Conservation (phyloP, 78 protist species). For the Dictyostelium firmibasis region DNA sequence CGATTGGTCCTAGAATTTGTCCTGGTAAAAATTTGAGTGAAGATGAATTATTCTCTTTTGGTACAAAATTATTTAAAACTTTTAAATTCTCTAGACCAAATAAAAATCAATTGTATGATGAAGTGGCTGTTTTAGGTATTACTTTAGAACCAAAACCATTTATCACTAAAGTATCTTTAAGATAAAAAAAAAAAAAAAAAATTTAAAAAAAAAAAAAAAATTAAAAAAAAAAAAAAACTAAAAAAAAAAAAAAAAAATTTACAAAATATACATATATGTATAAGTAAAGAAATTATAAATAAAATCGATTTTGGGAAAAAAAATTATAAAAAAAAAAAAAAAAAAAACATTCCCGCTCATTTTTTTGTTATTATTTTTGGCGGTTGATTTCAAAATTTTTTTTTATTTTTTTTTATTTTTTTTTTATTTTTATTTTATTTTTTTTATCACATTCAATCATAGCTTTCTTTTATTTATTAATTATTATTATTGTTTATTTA, state of each 20-base stretch:
- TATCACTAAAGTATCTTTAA: not conserved
- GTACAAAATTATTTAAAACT: slow-evolving; percentile 15
- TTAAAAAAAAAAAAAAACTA: too few relatives aligned
- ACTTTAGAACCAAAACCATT: slow-evolving; percentile 4
- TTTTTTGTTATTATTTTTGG: not conserved
- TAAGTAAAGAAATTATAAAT: not conserved
- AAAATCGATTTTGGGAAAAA: not conserved
- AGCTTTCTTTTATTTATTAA: not conserved
- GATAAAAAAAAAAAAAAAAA: not conserved
- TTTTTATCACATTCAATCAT: not conserved
- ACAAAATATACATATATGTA: not conserved
- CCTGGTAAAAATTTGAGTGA: slow-evolving; percentile 21
- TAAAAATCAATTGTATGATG: not conserved
- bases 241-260: not conserved
- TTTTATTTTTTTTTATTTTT: not conserved
- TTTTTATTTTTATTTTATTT: not conserved
- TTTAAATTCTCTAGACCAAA: slow-evolving; percentile 9
- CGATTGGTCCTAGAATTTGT: slow-evolving; percentile 28
- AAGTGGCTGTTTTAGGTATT: not conserved
- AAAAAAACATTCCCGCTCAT: not conserved
- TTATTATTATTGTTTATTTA: not conserved
- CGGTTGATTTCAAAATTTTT: not conserved
- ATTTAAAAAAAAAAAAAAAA: too few relatives aligned
- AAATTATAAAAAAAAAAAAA: not conserved
- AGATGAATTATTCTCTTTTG: slow-evolving; percentile 11